phyloP scores from a whole-genome alignment of 2,329 filamentous ascomycete genomes.

The Sclerotinia trifoliorum region DNA sequence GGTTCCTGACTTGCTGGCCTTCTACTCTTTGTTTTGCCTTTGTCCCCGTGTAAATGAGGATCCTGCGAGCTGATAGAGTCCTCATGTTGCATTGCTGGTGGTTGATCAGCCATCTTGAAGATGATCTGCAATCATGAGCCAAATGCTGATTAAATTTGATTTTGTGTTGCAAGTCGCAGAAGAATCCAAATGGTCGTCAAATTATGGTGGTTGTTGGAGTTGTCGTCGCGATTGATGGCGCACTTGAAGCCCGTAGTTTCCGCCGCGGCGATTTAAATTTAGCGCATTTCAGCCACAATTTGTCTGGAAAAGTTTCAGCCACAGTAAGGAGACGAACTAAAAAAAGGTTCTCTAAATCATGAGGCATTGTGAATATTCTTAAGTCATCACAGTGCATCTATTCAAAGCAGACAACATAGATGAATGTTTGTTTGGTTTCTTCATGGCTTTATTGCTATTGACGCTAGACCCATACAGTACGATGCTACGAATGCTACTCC shows the following conservation, averaged over 20 bases:
- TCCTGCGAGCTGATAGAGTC: constrained; percentile 58
- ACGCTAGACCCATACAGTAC: not conserved
- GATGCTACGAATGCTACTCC: not conserved
- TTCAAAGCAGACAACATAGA: not conserved
- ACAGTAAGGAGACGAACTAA: constrained; percentile 19
- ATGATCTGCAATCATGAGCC: constrained; percentile 33
- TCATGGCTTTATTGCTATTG: not conserved
- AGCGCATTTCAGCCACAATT: constrained; percentile 16
- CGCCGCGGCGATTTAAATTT: constrained; percentile 17
- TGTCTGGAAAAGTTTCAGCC: constrained; percentile 22
- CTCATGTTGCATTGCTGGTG: constrained; percentile 34
- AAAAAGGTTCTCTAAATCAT: not conserved
- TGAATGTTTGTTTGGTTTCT: not conserved
- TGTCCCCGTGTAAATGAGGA: constrained; percentile 50
- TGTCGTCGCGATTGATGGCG: constrained; percentile 28
- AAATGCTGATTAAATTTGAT: constrained; percentile 21
- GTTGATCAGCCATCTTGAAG: constrained; percentile 37
- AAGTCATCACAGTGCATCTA: not conserved
- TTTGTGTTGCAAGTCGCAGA: not conserved
- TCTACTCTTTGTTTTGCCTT: constrained; percentile 85
- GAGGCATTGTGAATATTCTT: not conserved
- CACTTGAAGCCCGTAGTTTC: constrained; percentile 14
- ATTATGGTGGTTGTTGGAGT: constrained; percentile 16
- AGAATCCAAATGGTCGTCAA: not conserved
- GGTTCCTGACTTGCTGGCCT: constrained; percentile 75